A percentile compares a stretch with the other conserved stretches of the same genome.
These are phyloP conservation scores for Taiwanofungus camphoratus DNA, from an alignment of 1,284 basidiomycete genomes.

Conservation along the genomic window DNA sequence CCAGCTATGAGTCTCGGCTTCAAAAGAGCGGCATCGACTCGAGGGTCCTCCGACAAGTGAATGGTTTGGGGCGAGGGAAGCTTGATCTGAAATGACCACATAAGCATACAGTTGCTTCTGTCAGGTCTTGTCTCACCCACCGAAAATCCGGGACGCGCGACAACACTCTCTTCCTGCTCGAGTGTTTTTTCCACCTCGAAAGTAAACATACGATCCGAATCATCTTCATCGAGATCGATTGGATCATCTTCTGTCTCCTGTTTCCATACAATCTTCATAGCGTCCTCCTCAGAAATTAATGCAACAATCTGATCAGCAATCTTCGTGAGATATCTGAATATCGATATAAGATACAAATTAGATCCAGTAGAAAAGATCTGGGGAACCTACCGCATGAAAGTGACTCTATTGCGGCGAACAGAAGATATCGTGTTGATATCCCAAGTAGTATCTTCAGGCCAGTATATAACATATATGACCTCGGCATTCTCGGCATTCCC, in stretches of 20 bases:
- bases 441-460: conserved; percentile 61
- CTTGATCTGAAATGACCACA: too few species aligned
- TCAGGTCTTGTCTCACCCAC: too few species aligned
- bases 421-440: conserved; percentile 40
- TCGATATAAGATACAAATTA: background rate
- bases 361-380: background rate
- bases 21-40: background rate
- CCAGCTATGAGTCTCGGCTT: conserved; percentile 7
- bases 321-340: conserved; percentile 48
- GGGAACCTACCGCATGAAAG: conserved; percentile 49
- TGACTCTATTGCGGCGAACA: conserved; percentile 46
- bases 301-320: conserved; percentile 47
- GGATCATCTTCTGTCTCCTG: conserved; percentile 25
- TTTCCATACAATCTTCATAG: conserved; percentile 37
- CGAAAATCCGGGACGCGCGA: conserved; percentile 35
- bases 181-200: conserved; percentile 53
- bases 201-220: conserved; percentile 42
- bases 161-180: conserved; percentile 51
- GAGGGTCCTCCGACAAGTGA: conserved; percentile 11
- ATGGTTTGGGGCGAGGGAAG: too few species aligned
- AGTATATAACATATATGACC: conserved; percentile 45
- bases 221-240: conserved; percentile 24
- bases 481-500: conserved; percentile 7
- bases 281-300: conserved; percentile 42
- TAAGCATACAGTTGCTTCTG: too few species aligned